Conservation (phyloP, 176 grass and related monocot genomes). For the Oryza glumipatula region DNA sequence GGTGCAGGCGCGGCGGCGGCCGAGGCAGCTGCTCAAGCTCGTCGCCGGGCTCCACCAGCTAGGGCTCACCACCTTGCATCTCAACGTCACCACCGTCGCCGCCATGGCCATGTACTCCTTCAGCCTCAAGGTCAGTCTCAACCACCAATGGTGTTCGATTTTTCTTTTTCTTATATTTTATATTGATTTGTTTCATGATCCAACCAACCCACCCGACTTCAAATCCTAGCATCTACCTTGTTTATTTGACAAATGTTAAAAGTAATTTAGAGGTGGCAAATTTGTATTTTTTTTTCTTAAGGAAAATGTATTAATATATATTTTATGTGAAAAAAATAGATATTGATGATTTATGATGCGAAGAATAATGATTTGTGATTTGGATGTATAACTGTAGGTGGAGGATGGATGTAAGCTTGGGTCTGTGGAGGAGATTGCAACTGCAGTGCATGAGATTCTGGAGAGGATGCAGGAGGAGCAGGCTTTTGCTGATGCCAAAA, state of each 20-base stretch:
- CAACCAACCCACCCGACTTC: too few species aligned
- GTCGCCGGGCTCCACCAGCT: slow-evolving; percentile 46
- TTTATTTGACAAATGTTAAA: too few species aligned
- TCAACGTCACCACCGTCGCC: slow-evolving; percentile 50
- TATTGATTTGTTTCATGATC: background rate
- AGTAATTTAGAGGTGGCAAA: background rate
- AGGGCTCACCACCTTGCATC: slow-evolving; percentile 54
- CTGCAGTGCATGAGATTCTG: slow-evolving; percentile 62
- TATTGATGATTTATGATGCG: too few species aligned
- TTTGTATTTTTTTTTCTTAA: background rate
- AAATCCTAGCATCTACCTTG: too few species aligned
- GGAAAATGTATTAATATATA: background rate
- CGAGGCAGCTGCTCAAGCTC: slow-evolving; percentile 54
- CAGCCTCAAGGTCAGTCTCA: slow-evolving; percentile 51
- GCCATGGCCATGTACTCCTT: slow-evolving; percentile 55
- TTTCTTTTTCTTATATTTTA: background rate
- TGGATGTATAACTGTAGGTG: slow-evolving; percentile 46
- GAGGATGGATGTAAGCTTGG: slow-evolving; percentile 62
- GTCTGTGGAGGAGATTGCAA: slow-evolving; percentile 67
- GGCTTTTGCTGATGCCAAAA: slow-evolving; percentile 42
- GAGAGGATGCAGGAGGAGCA: slow-evolving; percentile 45
- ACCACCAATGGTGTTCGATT: background rate
- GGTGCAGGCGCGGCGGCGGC: slow-evolving; percentile 41
- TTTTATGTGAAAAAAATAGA: too few species aligned
- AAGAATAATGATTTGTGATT: background rate